These are phyloP conservation scores for Solanum megistacrolobum DNA, from an alignment of 257 asterid species.

Conservation along the genomic window DNA sequence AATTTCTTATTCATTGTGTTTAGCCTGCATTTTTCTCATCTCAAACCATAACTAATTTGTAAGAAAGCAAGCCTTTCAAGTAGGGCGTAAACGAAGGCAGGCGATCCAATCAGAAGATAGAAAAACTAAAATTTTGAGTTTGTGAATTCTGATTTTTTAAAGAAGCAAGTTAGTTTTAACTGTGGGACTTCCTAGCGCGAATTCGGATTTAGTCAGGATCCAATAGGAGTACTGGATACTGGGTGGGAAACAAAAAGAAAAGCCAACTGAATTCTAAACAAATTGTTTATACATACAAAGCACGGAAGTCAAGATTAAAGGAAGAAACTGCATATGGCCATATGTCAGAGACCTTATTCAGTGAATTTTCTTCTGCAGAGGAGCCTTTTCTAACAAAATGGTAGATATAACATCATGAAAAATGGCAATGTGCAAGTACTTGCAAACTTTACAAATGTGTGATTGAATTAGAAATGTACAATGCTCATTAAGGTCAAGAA, in stretches of 20 bases:
- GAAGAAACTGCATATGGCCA: not conserved
- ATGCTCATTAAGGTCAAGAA: slow-evolving; percentile 12
- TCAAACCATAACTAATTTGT: no score
- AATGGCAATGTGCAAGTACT: slow-evolving; percentile 16
- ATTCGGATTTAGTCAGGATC: no score
- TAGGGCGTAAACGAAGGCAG: not conserved
- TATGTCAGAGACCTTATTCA: not conserved
- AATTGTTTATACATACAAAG: not conserved
- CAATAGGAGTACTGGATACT: no score
- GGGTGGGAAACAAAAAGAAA: no score
- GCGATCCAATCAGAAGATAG: no score
- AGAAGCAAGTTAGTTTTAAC: not conserved
- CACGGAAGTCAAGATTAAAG: not conserved
- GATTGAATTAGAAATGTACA: slow-evolving; percentile 14
- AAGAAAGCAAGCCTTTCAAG: not conserved
- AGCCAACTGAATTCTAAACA: no score
- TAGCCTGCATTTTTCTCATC: no score
- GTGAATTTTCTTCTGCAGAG: not conserved
- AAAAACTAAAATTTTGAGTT: not conserved
- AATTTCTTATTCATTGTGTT: no score
- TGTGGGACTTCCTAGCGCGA: no score
- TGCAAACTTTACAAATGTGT: slow-evolving; percentile 5
- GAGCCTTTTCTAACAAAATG: not conserved
- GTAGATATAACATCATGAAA: not conserved
- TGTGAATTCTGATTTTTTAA: not conserved